Conservation (phyloP, 2,329 filamentous ascomycete genomes). For the Aspergillus fischeri region DNA sequence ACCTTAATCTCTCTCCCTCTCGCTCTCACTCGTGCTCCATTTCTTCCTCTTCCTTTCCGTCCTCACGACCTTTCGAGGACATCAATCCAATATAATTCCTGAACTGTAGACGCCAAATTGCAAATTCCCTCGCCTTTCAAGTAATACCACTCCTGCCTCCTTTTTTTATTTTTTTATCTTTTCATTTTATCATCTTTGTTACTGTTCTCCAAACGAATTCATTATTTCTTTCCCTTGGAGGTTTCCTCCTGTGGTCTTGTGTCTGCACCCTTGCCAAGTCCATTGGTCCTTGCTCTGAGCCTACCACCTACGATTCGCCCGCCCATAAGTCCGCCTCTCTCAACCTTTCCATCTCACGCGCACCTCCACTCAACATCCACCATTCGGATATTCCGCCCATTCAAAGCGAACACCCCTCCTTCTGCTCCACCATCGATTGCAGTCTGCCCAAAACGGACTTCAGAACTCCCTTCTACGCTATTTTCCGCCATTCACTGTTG, state of each 20-base stretch:
- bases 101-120: not conserved
- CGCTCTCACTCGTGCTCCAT: constrained; percentile 11
- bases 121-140: not conserved
- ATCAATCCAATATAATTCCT: constrained; percentile 2
- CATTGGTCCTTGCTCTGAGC: constrained; percentile 22
- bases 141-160: not conserved
- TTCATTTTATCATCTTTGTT: constrained; percentile 5
- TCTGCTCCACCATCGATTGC: constrained; percentile 28
- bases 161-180: constrained; percentile 3
- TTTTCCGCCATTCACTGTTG: constrained; percentile 44
- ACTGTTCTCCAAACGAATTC: not conserved
- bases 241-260: constrained; percentile 16
- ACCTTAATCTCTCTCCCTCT: constrained; percentile 16
- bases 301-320: constrained; percentile 22
- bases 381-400: constrained; percentile 34
- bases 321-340: constrained; percentile 21
- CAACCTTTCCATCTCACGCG: constrained; percentile 32
- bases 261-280: constrained; percentile 28
- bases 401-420: constrained; percentile 28
- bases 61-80: constrained; percentile 12
- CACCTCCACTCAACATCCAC: constrained; percentile 28
- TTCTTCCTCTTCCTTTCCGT: constrained; percentile 17
- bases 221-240: constrained; percentile 3
- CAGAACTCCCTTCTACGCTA: constrained; percentile 35
- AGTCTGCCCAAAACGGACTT: constrained; percentile 54